Evolutionary conservation across 768 basidiomycete species (phyloP), one percentile per base, ranked within the genome.

Genomic region (Lyophyllum atratum): DNA sequence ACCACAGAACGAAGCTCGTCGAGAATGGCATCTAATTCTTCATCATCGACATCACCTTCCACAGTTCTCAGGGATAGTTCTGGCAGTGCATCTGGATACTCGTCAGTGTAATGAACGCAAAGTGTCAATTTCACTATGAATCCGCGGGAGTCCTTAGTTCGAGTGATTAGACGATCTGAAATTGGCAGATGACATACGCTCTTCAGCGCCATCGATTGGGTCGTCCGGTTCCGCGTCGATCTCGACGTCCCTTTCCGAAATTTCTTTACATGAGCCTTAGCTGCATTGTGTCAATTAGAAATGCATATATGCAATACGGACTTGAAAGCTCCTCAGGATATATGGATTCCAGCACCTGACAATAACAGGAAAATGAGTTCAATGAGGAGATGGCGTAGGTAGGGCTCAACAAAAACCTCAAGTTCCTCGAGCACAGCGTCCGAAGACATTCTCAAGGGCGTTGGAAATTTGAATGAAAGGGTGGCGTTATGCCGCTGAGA

Each of bases 321-420:
- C 95, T 90, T 67, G 89, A 83, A 56, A 97, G 78, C 72, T 98
- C 96, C 62, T 92, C 89, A 4, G 96, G 93, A 72, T 96, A 98
- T 71, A 98, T 98, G 2, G 93, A 89, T 75, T 96, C 94, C 63
- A 98, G 82, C 25, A 97, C 94, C 90, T 96, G 66, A 19, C 40
- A 45, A 49, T 46, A 37, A 46, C 39, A 21, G 59, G 52, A 62
- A n/a, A n/a, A n/a, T n/a, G n/a, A n/a, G n/a, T n/a, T 49, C 15
- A 29, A 60, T 33, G 58, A 37, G 40, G 29, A 47, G 60, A 28
- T 52, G 14, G 24, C n/a, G 39, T 40, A 54, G 48, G 45, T 43
- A 26, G 47, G 39, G 37, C 54, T 54, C 42, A 52, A 56, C 61
- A 53, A 59, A 61, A 66, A 95, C 94, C 86, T 98, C 94, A 60